Base-by-base conservation (phyloP, 495 filamentous ascomycete genomes). In the Neurospora pannonica region DNA sequence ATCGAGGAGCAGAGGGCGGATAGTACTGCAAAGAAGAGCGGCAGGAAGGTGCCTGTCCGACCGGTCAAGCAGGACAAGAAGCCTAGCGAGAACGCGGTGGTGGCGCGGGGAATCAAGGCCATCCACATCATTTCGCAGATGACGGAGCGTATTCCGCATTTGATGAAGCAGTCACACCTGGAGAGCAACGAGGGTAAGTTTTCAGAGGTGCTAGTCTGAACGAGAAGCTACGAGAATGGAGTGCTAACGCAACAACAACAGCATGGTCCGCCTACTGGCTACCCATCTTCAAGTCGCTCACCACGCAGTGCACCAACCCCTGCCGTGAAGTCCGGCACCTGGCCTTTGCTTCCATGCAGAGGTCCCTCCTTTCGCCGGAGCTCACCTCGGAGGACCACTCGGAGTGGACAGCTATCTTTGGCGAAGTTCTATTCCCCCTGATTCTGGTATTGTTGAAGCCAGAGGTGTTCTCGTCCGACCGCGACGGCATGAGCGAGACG, bases 201-300 rank as follows among this genome's bases (percentile, higher is more conserved):
- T 11, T 15, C n/a, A 31, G 11, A 10, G 9, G 4, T 13, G 1
- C 10, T 31, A 31, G 15, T 60, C 17, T 19, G 70, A 28, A 28
- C 38, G 48, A 15, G 48, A 7, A 60, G 28, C 21, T 3, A 67
- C 28, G 3, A 34, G 28, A 11, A 67, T 19, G 28, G 54, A 24
- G 71, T 71, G 39, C 81, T 84, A 72, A 85, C 71, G 7, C n/a
- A 19, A 24, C 4, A 19, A 24, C 4, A 72, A 71, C 75, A 94
- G 96, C 96, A 42, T 99, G 96, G 96, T 93, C 93, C 38, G 93
- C 97, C 17, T 99, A 99, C 81, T 99, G 96, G 96, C 91, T 94
- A 19, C 97, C 95, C 31, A 95, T 98, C 39, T 95, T 99, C 84
- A 89, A 92, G 74, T 91, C 93, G 15, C 84, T 98, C 38, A 96